Base-by-base conservation (phyloP, 208 protist species). In the Lotmaria passim region DNA sequence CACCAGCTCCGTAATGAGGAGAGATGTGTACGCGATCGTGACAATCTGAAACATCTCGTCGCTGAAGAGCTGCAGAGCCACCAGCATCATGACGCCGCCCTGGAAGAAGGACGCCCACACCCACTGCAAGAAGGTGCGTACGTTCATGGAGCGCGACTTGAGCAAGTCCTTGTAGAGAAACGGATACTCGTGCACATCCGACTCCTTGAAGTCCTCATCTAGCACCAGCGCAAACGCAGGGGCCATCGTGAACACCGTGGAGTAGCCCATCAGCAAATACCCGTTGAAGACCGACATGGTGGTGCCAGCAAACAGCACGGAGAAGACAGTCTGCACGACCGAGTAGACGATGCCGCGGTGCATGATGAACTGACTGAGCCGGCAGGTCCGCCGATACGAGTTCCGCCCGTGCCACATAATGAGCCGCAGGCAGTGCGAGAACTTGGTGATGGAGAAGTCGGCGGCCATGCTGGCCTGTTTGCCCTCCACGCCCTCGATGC, bases 281-380 rank as follows among this genome's bases (percentile, higher is more conserved):
- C 91, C 91, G 81, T 89, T 98, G 81, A 99, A 99, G 12, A 99
- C 85, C 14, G 98, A 90, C 72, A 99, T 96, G 24, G 98, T 91
- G 17, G 93, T 96, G 66, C 98, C 99, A 59, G 98, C 99, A 69
- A 99, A 99, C 36, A 99, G 82, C 10, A 97, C 83, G 12, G 94
- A 98, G 75, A 99, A 99, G 50, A 99, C 95, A 6, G 97, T 93
- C 77, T 98, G 98, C 48, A 99, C 98, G 15, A 99, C 88, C 12
- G 97, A 98, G 72, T 99, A 99, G 51, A 99, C 99, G 12, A 99
- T 93, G 48, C 98, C 98, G 47, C 98, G 91, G 76, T 99, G 98
- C 75, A 99, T 99, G 30, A 99, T 96, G 77, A 99, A 99, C 82
- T 99, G 96, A 34, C 82, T 91, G 26, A 99, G 78, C 8, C 82